Evolutionary conservation across 169 alveolate species (phyloP).

Genomic region (Theileria annulata): DNA sequence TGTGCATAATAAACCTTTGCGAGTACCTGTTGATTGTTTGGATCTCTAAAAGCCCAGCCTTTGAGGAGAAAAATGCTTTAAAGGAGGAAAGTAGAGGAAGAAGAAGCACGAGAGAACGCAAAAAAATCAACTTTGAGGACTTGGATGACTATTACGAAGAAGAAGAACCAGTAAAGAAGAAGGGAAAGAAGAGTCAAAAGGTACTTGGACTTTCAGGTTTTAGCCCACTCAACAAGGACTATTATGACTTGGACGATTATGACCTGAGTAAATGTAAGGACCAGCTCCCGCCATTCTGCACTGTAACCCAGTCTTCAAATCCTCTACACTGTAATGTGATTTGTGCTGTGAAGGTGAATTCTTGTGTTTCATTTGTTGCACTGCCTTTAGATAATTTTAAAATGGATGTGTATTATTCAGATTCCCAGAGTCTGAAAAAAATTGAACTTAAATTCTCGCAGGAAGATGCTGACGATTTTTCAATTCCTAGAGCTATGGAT

Average conservation of each 20-base stretch:
- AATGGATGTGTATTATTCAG: slow-evolving; percentile 10
- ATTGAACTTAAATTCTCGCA: not conserved
- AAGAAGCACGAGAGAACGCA: not conserved
- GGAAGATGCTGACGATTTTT: not conserved
- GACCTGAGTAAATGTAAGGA: slow-evolving; percentile 25
- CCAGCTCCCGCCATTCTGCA: slow-evolving; percentile 19
- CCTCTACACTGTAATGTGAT: not conserved
- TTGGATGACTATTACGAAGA: not conserved
- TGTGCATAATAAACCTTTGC: slow-evolving; percentile 1
- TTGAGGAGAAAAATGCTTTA: not conserved
- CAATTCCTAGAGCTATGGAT: not conserved
- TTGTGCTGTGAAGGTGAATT: not conserved
- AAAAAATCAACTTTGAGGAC: not conserved
- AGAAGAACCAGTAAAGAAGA: not conserved
- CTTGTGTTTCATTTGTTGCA: slow-evolving; percentile 9
- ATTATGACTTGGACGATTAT: slow-evolving; percentile 11
- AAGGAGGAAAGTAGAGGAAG: not conserved
- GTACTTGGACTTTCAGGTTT: slow-evolving; percentile 1
- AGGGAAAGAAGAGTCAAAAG: not conserved
- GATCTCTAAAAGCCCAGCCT: slow-evolving; percentile 5
- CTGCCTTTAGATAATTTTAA: not conserved
- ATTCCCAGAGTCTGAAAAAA: not conserved
- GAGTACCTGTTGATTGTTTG: slow-evolving; percentile 25
- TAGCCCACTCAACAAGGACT: slow-evolving; percentile 19
- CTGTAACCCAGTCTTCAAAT: not conserved